Evolutionary conservation across 129 eudicot species (phyloP).

Genomic region (Chrysanthemum lavandulifolium): DNA sequence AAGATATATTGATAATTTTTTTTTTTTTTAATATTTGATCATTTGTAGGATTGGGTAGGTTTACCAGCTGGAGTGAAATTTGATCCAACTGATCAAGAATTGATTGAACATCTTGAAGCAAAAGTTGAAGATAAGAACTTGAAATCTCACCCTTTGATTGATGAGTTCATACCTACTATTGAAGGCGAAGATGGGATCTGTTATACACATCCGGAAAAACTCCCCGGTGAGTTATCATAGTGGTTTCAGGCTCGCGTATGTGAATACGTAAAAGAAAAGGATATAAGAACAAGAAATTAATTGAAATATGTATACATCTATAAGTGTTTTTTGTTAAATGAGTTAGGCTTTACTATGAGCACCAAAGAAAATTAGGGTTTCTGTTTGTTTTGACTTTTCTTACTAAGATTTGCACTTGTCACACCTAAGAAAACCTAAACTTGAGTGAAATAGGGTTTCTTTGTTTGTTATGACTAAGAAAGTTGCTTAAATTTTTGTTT

Average conservation of each 20-base stretch:
- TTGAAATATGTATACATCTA: not conserved
- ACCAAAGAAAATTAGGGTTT: constrained; percentile 25
- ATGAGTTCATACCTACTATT: constrained; percentile 92
- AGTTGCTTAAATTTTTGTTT: constrained; percentile 1
- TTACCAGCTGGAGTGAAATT: constrained; percentile 98
- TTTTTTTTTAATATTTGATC: not conserved
- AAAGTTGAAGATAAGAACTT: constrained; percentile 77
- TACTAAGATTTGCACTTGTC: constrained; percentile 15
- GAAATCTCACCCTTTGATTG: constrained; percentile 90
- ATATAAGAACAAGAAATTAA: constrained; percentile 7
- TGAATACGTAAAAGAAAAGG: not conserved
- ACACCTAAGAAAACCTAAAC: constrained; percentile 26
- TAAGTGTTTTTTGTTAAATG: constrained; percentile 15
- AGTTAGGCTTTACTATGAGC: constrained; percentile 18
- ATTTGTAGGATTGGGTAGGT: constrained; percentile 88
- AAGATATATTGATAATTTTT: constrained; percentile 9
- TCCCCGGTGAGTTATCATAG: constrained; percentile 57
- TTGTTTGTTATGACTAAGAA: constrained; percentile 27
- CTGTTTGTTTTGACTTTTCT: constrained; percentile 31
- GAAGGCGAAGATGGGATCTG: constrained; percentile 99
- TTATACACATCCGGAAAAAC: constrained; percentile 97
- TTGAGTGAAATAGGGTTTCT: constrained; percentile 4
- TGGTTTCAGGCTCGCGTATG: not conserved
- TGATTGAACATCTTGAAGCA: constrained; percentile 93
- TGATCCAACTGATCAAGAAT: constrained; percentile 96